phyloP scores from a whole-genome alignment of 306 rosid species.

The Astragalus glycyphyllos region DNA sequence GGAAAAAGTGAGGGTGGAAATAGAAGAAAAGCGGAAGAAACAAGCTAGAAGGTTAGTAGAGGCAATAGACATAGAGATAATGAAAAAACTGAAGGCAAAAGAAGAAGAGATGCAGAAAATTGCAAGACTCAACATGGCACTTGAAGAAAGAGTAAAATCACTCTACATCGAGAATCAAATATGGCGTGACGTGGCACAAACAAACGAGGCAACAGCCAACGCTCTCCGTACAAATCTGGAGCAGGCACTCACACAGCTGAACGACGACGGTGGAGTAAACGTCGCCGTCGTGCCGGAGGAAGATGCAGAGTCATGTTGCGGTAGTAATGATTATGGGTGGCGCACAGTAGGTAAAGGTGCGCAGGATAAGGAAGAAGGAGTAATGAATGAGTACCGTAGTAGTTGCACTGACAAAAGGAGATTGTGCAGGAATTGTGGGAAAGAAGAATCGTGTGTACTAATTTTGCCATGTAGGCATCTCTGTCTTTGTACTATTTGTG shows the following conservation, averaged over 20 bases:
- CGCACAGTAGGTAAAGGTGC: slow-evolving; percentile 29
- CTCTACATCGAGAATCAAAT: slow-evolving; percentile 70
- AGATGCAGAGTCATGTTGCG: slow-evolving; percentile 69
- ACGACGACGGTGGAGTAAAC: background rate
- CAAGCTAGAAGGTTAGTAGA: slow-evolving; percentile 62
- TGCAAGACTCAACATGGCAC: slow-evolving; percentile 63
- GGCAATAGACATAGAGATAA: slow-evolving; percentile 58
- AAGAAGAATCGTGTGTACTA: slow-evolving; percentile 77
- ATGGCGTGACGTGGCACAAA: slow-evolving; percentile 85
- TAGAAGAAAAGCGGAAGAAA: slow-evolving; percentile 68
- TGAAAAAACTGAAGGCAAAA: slow-evolving; percentile 58
- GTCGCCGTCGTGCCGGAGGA: slow-evolving; percentile 23
- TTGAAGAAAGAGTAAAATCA: slow-evolving; percentile 65
- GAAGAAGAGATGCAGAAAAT: slow-evolving; percentile 74
- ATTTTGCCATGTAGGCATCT: slow-evolving; percentile 89
- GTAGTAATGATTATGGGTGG: slow-evolving; percentile 55
- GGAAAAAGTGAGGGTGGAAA: slow-evolving; percentile 74
- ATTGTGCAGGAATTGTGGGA: slow-evolving; percentile 77
- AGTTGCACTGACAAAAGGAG: slow-evolving; percentile 11
- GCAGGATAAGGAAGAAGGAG: slow-evolving; percentile 24
- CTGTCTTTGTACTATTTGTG: slow-evolving; percentile 73
- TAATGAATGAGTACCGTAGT: background rate
- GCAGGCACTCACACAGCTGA: slow-evolving; percentile 54
- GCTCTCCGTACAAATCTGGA: slow-evolving; percentile 70
- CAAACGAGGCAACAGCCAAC: slow-evolving; percentile 81